Conservation (phyloP, 176 grass and related monocot genomes). For the Phoenix roebelenii region DNA sequence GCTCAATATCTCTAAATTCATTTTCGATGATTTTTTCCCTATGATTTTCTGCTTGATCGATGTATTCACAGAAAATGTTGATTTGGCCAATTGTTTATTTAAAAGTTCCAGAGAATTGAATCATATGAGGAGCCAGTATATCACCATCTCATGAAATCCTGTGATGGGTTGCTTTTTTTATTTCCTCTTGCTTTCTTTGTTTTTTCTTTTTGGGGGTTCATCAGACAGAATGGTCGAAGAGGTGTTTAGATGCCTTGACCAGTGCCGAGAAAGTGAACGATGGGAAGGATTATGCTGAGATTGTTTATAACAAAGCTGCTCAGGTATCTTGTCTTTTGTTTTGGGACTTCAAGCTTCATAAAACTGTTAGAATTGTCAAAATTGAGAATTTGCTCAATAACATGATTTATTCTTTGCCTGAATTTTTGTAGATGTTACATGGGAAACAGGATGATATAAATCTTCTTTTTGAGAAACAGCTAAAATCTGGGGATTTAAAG, state of each 20-base stretch:
- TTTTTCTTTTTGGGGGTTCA: conserved; percentile 12
- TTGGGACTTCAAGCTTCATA: too few relatives aligned
- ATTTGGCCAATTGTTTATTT: too few relatives aligned
- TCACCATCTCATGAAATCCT: too few relatives aligned
- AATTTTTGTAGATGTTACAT: conserved; percentile 66
- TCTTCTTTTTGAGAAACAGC: conserved; percentile 42
- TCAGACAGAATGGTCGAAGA: conserved; percentile 73
- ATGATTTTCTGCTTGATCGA: too few relatives aligned
- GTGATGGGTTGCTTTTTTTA: too few relatives aligned
- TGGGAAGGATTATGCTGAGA: conserved; percentile 64
- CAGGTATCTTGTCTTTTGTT: conserved; percentile 34
- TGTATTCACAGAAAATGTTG: too few relatives aligned
- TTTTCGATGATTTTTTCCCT: too few relatives aligned
- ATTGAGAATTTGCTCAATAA: too few relatives aligned
- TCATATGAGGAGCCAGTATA: too few relatives aligned
- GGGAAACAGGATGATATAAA: conserved; percentile 67
- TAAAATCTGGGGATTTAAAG: conserved; percentile 60
- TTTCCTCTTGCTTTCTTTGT: background rate
- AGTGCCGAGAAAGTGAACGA: conserved; percentile 52
- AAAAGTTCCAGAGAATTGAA: too few relatives aligned
- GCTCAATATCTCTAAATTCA: too few relatives aligned
- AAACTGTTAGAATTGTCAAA: too few relatives aligned
- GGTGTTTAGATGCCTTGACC: conserved; percentile 60
- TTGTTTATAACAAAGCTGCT: conserved; percentile 75
- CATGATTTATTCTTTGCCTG: background rate